phyloP scores from a whole-genome alignment of 2,329 filamentous ascomycete species.

The Diaporthe australafricana region DNA sequence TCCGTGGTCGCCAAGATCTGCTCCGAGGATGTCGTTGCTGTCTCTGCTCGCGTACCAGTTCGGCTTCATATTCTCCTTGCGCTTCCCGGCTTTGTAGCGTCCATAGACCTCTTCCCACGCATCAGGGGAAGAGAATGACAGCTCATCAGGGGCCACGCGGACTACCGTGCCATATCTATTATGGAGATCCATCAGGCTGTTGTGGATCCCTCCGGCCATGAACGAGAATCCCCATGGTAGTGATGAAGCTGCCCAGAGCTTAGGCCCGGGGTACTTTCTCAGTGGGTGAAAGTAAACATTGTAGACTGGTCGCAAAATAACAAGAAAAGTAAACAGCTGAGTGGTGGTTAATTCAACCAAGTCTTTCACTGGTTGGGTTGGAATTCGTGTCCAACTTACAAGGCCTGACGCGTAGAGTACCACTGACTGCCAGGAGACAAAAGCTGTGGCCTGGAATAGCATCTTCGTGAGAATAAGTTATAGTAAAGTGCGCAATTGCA shows the following conservation, averaged over 20 bases:
- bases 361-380: background rate
- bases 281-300: slow-evolving; percentile 29
- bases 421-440: background rate
- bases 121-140: slow-evolving; percentile 19
- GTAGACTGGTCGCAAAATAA: background rate
- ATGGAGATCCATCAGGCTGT: slow-evolving; percentile 15
- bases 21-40: slow-evolving; percentile 16
- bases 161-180: slow-evolving; percentile 9
- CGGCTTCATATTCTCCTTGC: slow-evolving; percentile 19
- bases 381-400: background rate
- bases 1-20: slow-evolving; percentile 13
- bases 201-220: slow-evolving; percentile 7
- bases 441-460: background rate
- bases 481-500: background rate
- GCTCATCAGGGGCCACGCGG: slow-evolving; percentile 18
- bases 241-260: slow-evolving; percentile 22
- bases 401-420: background rate
- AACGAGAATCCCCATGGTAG: slow-evolving; percentile 18
- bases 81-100: slow-evolving; percentile 4
- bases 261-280: slow-evolving; percentile 25
- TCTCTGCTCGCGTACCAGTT: slow-evolving; percentile 9
- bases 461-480: background rate
- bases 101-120: slow-evolving; percentile 27
- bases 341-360: background rate
- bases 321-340: background rate